Conservation (phyloP, 495 filamentous ascomycete species). For the Ascodesmis nigricans region DNA sequence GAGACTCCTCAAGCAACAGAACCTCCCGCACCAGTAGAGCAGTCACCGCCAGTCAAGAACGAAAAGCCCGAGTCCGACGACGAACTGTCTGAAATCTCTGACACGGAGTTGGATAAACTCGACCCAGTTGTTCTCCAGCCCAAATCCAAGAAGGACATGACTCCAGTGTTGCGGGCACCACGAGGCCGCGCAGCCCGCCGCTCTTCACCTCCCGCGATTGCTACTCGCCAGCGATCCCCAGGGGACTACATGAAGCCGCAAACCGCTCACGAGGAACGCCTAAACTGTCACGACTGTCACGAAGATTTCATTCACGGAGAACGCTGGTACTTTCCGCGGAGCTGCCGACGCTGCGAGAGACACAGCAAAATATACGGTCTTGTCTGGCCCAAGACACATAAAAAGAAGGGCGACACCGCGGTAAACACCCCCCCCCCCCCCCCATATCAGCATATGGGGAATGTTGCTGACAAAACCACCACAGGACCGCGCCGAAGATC, state of each 20-base stretch:
- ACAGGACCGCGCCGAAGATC: too few species aligned
- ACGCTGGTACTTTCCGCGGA: slow-evolving; percentile 59
- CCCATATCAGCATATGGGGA: neutral
- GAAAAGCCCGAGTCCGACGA: neutral
- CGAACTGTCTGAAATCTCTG: slow-evolving; percentile 4
- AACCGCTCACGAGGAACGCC: slow-evolving; percentile 22
- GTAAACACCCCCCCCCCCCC: slow-evolving; percentile 14
- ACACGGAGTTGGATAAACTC: neutral
- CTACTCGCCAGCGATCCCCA: slow-evolving; percentile 31
- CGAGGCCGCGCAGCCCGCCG: slow-evolving; percentile 1
- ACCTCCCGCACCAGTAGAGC: too few species aligned
- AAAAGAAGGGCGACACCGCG: slow-evolving; percentile 49
- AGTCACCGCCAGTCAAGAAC: too few species aligned
- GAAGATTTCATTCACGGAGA: slow-evolving; percentile 65
- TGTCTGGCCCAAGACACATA: slow-evolving; percentile 85
- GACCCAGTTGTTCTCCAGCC: too few species aligned
- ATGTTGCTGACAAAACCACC: slow-evolving; percentile 1
- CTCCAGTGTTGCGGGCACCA: neutral
- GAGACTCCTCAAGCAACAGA: too few species aligned
- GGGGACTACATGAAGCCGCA: slow-evolving; percentile 59
- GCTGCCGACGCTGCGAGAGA: slow-evolving; percentile 80
- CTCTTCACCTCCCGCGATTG: slow-evolving; percentile 2
- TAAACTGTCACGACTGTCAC: slow-evolving; percentile 39
- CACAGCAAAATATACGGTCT: slow-evolving; percentile 92
- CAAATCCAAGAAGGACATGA: slow-evolving; percentile 4